Conservation (phyloP, 2,329 filamentous ascomycete genomes). For the Microsporum ferrugineum region DNA sequence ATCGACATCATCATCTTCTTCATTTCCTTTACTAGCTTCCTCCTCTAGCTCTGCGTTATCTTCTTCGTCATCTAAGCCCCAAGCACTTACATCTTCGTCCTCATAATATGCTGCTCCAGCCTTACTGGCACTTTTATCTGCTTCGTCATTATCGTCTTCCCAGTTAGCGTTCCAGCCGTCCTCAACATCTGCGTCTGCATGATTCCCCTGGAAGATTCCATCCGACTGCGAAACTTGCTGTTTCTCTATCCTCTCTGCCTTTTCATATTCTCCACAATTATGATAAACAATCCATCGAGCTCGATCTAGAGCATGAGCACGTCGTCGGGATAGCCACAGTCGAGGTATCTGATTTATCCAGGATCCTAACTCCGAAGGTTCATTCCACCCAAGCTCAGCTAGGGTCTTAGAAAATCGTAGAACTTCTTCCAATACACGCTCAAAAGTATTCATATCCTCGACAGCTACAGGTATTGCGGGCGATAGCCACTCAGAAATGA, state of each 20-base stretch:
- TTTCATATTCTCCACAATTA: slow-evolving; percentile 55
- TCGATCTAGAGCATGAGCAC: slow-evolving; percentile 64
- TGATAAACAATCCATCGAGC: slow-evolving; percentile 57
- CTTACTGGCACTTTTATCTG: slow-evolving; percentile 14
- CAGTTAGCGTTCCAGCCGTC: slow-evolving; percentile 51
- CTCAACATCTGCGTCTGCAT: slow-evolving; percentile 55
- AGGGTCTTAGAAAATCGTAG: slow-evolving; percentile 54
- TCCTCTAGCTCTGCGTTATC: slow-evolving; percentile 12
- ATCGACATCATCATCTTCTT: slow-evolving; percentile 31
- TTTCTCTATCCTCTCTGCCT: slow-evolving; percentile 75
- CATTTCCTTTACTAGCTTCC: slow-evolving; percentile 16
- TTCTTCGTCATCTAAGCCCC: slow-evolving; percentile 37
- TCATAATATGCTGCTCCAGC: slow-evolving; percentile 21
- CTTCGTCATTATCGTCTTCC: slow-evolving; percentile 54
- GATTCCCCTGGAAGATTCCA: slow-evolving; percentile 49
- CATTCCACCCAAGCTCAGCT: slow-evolving; percentile 51
- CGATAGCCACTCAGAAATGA: slow-evolving; percentile 66
- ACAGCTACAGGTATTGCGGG: slow-evolving; percentile 65
- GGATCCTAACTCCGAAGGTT: slow-evolving; percentile 51
- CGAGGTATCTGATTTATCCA: slow-evolving; percentile 73
- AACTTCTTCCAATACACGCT: slow-evolving; percentile 55
- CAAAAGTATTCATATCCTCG: slow-evolving; percentile 58
- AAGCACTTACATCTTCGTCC: slow-evolving; percentile 39
- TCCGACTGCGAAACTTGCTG: slow-evolving; percentile 63
- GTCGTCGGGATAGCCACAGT: slow-evolving; percentile 75